Evolutionary conservation across 2,329 filamentous ascomycete species (phyloP).

Genomic region (Botrytis fabae): DNA sequence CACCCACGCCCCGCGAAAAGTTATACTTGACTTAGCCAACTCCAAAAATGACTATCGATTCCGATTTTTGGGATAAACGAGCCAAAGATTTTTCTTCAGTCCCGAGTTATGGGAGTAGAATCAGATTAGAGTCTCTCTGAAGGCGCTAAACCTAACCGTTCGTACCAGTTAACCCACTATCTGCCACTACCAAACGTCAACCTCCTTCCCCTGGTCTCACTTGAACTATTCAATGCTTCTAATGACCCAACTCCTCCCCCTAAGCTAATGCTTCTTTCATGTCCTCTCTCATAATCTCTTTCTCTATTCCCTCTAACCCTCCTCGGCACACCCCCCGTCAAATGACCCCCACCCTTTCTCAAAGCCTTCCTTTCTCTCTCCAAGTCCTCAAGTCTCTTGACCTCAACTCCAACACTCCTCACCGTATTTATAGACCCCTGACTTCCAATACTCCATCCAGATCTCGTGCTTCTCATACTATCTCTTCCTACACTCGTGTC

Average conservation of each 20-base stretch:
- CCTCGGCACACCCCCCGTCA: constrained; percentile 14
- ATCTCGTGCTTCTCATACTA: constrained; percentile 12
- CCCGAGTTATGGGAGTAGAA: accelerated
- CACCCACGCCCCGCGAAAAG: background rate
- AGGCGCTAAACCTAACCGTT: background rate
- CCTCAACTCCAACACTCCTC: constrained; percentile 16
- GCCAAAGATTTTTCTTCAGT: background rate
- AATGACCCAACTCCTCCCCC: background rate
- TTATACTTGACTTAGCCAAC: background rate
- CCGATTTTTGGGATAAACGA: background rate
- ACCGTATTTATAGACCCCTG: background rate
- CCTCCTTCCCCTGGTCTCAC: constrained; percentile 3
- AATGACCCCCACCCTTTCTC: constrained; percentile 11
- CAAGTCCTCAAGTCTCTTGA: constrained; percentile 20
- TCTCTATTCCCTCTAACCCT: background rate
- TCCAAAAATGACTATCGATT: background rate
- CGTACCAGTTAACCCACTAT: background rate
- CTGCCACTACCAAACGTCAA: constrained; percentile 2
- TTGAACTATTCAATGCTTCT: background rate
- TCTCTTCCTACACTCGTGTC: constrained; percentile 16
- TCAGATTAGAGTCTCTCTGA: background rate
- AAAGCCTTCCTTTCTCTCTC: constrained; percentile 23
- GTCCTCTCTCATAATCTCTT: background rate
- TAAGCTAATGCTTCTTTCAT: constrained; percentile 8
- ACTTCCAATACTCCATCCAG: background rate